A percentile compares a stretch with the other conserved stretches of the same genome.
Conservation (phyloP, 2,329 filamentous ascomycete genomes). For the Colletotrichum simmondsii region DNA sequence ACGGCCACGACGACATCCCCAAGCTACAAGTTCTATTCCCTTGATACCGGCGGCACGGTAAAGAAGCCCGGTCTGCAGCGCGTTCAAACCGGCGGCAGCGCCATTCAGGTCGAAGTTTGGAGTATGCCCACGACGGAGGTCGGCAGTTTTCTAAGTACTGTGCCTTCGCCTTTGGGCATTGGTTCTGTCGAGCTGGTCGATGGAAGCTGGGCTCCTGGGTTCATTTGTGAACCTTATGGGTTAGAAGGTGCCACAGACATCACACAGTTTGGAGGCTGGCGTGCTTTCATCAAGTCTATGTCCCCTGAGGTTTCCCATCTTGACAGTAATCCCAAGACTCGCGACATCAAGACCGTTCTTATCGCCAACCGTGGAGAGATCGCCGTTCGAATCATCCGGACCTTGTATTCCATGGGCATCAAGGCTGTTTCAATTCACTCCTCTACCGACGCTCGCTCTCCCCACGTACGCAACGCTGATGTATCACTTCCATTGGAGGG, state of each 20-base stretch:
- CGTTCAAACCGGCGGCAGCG: conserved; percentile 37
- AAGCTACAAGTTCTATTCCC: conserved; percentile 43
- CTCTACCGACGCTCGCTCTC: conserved; percentile 67
- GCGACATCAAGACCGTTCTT: conserved; percentile 51
- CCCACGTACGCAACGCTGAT: conserved; percentile 76
- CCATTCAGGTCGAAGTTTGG: conserved; percentile 50
- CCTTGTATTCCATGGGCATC: conserved; percentile 74
- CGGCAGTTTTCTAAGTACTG: conserved; percentile 45
- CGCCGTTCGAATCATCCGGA: conserved; percentile 76
- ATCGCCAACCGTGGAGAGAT: conserved; percentile 83
- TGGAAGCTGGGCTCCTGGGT: conserved; percentile 47
- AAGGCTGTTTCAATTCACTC: conserved; percentile 78
- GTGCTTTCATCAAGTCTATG: conserved; percentile 38
- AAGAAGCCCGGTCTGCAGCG: conserved; percentile 47
- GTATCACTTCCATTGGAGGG: conserved; percentile 73
- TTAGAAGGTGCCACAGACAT: conserved; percentile 45
- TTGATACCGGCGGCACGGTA: conserved; percentile 36
- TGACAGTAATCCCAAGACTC: not conserved
- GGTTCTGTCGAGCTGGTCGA: conserved; percentile 48
- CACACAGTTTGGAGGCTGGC: conserved; percentile 45
- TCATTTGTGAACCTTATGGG: conserved; percentile 50
- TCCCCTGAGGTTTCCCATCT: not conserved
- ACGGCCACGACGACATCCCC: conserved; percentile 42
- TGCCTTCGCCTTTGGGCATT: conserved; percentile 47
- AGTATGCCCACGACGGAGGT: conserved; percentile 42